These are phyloP conservation scores for Exophiala calicioides DNA, from an alignment of 2,329 filamentous ascomycete species.

Conservation along the genomic window DNA sequence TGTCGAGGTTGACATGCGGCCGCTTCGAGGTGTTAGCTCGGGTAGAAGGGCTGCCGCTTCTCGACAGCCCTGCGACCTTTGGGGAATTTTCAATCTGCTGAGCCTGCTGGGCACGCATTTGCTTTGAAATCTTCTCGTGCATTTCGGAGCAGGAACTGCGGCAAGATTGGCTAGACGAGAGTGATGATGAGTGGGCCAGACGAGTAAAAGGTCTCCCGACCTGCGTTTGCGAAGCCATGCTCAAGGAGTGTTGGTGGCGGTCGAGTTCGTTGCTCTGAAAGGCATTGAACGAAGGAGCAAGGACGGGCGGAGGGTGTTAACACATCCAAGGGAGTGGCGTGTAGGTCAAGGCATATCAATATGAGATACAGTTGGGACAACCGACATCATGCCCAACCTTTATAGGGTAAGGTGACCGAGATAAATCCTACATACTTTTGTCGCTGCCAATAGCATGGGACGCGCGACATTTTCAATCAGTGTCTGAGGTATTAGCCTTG, in stretches of 20 bases:
- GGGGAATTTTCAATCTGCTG: constrained; percentile 23
- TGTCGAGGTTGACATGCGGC: constrained; percentile 22
- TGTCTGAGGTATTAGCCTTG: background rate
- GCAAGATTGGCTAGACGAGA: constrained; percentile 13
- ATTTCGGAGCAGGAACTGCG: constrained; percentile 14
- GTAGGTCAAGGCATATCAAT: no score
- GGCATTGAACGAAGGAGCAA: background rate
- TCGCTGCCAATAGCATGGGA: background rate
- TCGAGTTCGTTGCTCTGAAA: background rate
- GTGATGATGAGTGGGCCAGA: constrained; percentile 18
- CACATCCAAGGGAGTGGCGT: background rate
- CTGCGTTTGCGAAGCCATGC: constrained; percentile 4
- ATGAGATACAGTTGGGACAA: background rate
- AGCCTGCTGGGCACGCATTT: constrained; percentile 26
- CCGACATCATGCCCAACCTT: background rate
- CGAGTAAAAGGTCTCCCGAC: constrained; percentile 1
- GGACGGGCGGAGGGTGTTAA: no score
- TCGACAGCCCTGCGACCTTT: constrained; percentile 11
- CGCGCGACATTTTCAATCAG: background rate
- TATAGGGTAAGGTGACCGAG: background rate
- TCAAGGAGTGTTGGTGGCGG: background rate
- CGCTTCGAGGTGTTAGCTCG: constrained; percentile 21
- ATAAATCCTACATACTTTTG: constrained; percentile 5
- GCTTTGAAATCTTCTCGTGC: constrained; percentile 23
- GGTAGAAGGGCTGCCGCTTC: constrained; percentile 1